phyloP scores from a whole-genome alignment of 495 filamentous ascomycete species.

The Penicillium arizonense region DNA sequence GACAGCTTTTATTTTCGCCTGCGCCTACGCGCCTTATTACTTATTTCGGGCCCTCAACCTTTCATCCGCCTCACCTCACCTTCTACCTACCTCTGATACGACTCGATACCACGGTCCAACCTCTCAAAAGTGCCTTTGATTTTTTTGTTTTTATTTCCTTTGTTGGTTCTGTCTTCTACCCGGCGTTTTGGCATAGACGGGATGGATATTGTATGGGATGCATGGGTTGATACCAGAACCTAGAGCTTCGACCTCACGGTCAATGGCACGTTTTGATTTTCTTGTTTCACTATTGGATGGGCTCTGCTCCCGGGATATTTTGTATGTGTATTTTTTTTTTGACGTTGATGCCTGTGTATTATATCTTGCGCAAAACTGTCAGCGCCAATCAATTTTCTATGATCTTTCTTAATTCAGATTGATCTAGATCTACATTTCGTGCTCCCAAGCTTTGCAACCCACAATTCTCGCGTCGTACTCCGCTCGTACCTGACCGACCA shows the following conservation, averaged over 20 bases:
- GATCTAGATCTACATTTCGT: constrained; percentile 13
- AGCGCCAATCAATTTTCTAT: constrained; percentile 10
- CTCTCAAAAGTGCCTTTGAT: constrained; percentile 34
- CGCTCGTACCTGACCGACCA: constrained; percentile 8
- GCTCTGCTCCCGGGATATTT: constrained; percentile 9
- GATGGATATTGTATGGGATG: constrained; percentile 38
- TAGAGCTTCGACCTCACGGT: constrained; percentile 49
- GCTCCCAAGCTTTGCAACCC: background rate
- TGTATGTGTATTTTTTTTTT: constrained; percentile 13
- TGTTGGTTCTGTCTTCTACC: constrained; percentile 17
- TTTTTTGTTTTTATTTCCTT: constrained; percentile 18
- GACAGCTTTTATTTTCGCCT: constrained; percentile 9
- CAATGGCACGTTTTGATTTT: constrained; percentile 28
- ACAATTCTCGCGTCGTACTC: background rate
- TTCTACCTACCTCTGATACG: constrained; percentile 25
- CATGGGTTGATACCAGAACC: constrained; percentile 48
- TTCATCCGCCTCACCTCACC: constrained; percentile 5
- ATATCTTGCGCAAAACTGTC: constrained; percentile 16
- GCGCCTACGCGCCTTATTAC: constrained; percentile 14
- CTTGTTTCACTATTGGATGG: constrained; percentile 21
- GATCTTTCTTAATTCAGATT: background rate
- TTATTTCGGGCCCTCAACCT: constrained; percentile 8
- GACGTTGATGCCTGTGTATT: constrained; percentile 19
- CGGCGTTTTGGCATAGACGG: constrained; percentile 48
- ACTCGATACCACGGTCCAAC: constrained; percentile 31